phyloP scores from a whole-genome alignment of 2,329 filamentous ascomycete species.

The Raffaelea arxii region DNA sequence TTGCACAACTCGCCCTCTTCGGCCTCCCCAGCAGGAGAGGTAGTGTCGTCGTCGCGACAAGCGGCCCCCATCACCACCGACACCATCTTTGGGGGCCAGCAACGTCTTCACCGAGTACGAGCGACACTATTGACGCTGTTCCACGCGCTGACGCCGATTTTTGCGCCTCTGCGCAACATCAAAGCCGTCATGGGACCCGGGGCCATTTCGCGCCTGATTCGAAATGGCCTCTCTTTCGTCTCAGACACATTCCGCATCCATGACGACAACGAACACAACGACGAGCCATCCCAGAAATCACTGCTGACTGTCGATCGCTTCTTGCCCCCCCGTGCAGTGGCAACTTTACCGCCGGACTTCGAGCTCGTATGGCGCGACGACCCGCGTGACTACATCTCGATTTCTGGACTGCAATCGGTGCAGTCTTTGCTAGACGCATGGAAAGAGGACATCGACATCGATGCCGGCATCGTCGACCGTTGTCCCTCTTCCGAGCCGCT shows the following conservation, averaged over 20 bases:
- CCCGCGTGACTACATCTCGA: conserved; percentile 14
- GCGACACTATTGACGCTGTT: background rate
- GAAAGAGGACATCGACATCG: conserved; percentile 13
- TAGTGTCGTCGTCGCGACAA: too few species aligned
- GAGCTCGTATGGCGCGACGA: conserved; percentile 16
- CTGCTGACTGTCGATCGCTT: conserved; percentile 10
- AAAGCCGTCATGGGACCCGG: conserved; percentile 12
- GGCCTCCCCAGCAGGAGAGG: background rate
- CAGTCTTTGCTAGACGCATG: conserved; percentile 11
- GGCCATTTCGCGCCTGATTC: conserved; percentile 7
- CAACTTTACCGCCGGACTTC: conserved; percentile 8
- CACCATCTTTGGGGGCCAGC: background rate
- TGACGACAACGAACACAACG: background rate
- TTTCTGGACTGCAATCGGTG: conserved; percentile 11
- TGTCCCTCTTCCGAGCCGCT: conserved; percentile 7
- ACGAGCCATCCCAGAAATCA: background rate
- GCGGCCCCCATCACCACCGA: background rate
- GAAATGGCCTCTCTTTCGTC: conserved; percentile 12
- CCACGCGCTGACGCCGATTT: background rate
- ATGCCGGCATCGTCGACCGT: conserved; percentile 11
- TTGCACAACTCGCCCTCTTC: background rate
- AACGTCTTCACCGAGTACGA: background rate
- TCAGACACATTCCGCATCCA: conserved; percentile 8
- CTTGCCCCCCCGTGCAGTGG: background rate
- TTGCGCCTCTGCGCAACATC: conserved; percentile 7